Conservation (phyloP, 768 basidiomycete genomes). For the Artomyces pyxidatus region DNA sequence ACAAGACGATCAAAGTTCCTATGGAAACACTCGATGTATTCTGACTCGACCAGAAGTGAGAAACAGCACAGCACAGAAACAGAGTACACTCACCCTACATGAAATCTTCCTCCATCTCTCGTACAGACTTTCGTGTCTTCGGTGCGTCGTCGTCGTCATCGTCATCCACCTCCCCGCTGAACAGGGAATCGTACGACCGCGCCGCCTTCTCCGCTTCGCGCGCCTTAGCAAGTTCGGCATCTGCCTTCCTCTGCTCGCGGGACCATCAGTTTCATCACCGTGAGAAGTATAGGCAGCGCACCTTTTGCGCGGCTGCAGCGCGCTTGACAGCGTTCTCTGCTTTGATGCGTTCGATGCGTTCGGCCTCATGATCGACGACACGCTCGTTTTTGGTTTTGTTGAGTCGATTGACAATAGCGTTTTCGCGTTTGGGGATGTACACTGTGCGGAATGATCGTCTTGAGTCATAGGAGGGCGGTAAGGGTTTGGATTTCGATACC, state of each 20-base stretch:
- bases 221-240: slow-evolving; percentile 61
- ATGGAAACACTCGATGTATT: neutral
- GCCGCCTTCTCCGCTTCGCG: slow-evolving; percentile 85
- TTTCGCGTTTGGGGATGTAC: slow-evolving; percentile 74
- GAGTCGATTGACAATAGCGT: slow-evolving; percentile 82
- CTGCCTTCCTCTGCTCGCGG: slow-evolving; percentile 60
- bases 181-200: slow-evolving; percentile 78
- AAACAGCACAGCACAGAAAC: neutral
- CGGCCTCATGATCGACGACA: slow-evolving; percentile 86
- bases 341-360: slow-evolving; percentile 75
- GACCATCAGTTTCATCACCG: neutral
- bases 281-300: slow-evolving; percentile 20
- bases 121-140: slow-evolving; percentile 47
- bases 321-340: slow-evolving; percentile 59
- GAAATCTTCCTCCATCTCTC: slow-evolving; percentile 82
- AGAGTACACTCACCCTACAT: slow-evolving; percentile 39
- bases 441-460: slow-evolving; percentile 35
- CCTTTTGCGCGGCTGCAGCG: slow-evolving; percentile 59
- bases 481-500: slow-evolving; percentile 29
- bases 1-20: neutral
- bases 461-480: neutral
- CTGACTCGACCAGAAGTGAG: neutral
- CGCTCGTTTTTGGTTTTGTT: slow-evolving; percentile 88
- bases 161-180: slow-evolving; percentile 55
- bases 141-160: slow-evolving; percentile 40